phyloP scores from a whole-genome alignment of 108 stramenopile species.

The Hondaea fermentalgiana region DNA sequence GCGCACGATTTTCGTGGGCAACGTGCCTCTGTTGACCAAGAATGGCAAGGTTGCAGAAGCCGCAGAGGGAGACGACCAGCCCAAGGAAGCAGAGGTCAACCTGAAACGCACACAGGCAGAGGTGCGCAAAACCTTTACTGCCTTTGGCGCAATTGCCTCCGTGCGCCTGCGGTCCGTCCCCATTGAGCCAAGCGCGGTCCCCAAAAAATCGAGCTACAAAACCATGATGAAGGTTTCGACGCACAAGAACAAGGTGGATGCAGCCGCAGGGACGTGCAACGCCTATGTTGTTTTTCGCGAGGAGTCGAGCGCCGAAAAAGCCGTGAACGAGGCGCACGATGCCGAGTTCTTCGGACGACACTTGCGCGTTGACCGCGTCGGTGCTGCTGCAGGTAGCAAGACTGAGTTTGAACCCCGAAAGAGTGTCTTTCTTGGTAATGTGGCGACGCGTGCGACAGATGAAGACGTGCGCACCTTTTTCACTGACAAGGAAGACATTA shows the following conservation, averaged over 20 bases:
- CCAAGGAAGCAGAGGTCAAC: neutral
- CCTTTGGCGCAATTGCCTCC: neutral
- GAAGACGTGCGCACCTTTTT: neutral
- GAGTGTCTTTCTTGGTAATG: neutral
- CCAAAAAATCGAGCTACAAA: neutral
- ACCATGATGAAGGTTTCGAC: slow-evolving; percentile 4
- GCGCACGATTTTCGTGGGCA: slow-evolving; percentile 13
- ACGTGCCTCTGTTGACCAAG: neutral
- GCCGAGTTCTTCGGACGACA: neutral
- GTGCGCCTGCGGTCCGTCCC: neutral
- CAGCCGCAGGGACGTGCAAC: neutral
- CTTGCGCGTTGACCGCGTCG: neutral
- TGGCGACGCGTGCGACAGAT: neutral
- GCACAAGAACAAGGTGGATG: neutral
- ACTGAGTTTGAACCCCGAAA: neutral
- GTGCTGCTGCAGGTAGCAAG: neutral
- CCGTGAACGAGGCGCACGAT: neutral
- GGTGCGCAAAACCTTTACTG: neutral
- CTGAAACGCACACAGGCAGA: neutral
- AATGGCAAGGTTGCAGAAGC: too few species aligned
- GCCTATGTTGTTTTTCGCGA: slow-evolving; percentile 4
- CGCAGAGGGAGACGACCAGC: neutral
- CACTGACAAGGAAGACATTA: neutral
- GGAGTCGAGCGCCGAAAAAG: neutral
- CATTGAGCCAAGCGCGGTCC: neutral